Percentiles rank a stretch among this genome's conserved stretches.
Conservation (phyloP, 495 filamentous ascomycete genomes). For the Penicillium macrosclerotiorum region DNA sequence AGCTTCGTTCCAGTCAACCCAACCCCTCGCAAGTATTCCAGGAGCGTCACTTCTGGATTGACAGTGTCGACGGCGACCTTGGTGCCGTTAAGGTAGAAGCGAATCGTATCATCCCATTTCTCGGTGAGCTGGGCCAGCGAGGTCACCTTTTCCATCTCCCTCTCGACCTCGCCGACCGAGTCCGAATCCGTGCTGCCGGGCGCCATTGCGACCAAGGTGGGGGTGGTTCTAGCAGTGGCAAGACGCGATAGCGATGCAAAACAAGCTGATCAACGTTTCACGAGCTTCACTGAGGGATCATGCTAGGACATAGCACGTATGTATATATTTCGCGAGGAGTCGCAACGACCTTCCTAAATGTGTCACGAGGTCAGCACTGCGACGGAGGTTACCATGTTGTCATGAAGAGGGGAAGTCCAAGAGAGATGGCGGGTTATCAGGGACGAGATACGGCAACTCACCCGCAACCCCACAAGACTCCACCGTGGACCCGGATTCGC, state of each 20-base stretch:
- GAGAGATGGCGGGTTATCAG: constrained; percentile 4
- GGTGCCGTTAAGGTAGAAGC: constrained; percentile 96
- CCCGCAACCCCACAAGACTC: constrained; percentile 11
- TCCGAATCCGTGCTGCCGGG: constrained; percentile 50
- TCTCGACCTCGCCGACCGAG: constrained; percentile 34
- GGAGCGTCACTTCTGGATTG: constrained; percentile 87
- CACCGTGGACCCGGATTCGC: constrained; percentile 11
- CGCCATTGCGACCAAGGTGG: constrained; percentile 51
- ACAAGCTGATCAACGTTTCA: no score
- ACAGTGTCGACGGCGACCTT: constrained; percentile 77
- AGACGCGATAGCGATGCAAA: constrained; percentile 1
- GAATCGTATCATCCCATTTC: constrained; percentile 65
- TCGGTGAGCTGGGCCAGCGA: constrained; percentile 57
- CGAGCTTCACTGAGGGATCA: constrained; percentile 5
- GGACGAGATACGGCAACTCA: constrained; percentile 2
- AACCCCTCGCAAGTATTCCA: constrained; percentile 89
- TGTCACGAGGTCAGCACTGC: constrained; percentile 1
- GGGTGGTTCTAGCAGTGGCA: background rate
- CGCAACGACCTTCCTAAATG: constrained; percentile 25
- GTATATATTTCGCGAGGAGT: constrained; percentile 7
- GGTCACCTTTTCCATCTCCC: constrained; percentile 37
- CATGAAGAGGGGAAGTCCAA: constrained; percentile 15
- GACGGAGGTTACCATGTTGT: background rate
- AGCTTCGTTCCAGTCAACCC: constrained; percentile 77
- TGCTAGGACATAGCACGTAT: background rate